Base-by-base conservation (phyloP, 78 protist species). In the Diacronema lutheri region DNA sequence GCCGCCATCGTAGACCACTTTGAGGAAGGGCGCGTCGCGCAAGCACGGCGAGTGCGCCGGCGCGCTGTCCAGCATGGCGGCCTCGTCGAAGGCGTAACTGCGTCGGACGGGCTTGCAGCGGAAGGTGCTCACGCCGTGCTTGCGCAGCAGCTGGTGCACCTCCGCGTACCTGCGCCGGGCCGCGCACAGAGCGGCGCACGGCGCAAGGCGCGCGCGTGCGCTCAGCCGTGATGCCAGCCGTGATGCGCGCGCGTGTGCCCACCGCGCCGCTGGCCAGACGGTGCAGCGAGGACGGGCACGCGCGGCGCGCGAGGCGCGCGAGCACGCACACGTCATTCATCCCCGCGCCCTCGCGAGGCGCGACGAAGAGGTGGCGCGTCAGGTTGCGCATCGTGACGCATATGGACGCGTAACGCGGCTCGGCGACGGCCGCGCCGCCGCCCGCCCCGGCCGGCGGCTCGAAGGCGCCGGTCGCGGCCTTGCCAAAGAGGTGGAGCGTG, bases 61-160 rank as follows among this genome's bases (percentile, higher is more conserved):
- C n/a, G n/a, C n/a, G n/a, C n/a, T 25, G 72, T 46, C 87, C 0
- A 86, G 87, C 38, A 92, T 61, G 68, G 12, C 84, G 4, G 2
- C 23, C 61, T 61, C 58, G 37, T 92, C 96, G 68, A 93, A 93
- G 35, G 91, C 94, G 61, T 92, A 93, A 41, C 44, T 50, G 31
- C 89, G 69, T 40, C 40, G 12, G 38, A 65, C 87, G 11, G 16
- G 50, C 78, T 91, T 90, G 85, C 55, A 9, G 44, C 25, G 33
- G 37, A 11, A 31, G 55, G 4, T 0, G 25, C 11, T 4, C 72
- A 90, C 87, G 46, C 41, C 26, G 60, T 16, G 26, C 46, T 0
- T 0, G 16, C 1, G 0, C n/a, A 21, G 0, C 58, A 90, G 5
- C 13, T 4, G 12, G 23, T 1, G 6, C 26, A 92, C 60, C 90